Conservation (phyloP, 257 asterid species). For the Paraleonurus japonicus region DNA sequence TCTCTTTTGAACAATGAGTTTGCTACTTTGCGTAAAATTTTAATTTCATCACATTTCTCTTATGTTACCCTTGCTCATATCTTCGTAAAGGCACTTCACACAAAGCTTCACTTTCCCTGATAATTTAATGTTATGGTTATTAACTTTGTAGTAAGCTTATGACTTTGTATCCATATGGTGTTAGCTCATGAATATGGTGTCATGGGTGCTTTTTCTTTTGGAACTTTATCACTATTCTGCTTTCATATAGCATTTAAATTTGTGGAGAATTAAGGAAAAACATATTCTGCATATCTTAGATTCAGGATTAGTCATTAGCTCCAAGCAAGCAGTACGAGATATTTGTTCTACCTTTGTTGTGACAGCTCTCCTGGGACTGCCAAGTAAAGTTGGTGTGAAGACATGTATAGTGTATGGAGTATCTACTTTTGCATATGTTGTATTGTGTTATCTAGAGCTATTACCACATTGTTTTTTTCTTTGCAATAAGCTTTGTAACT, state of each 20-base stretch:
- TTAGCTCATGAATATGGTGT: slow-evolving; percentile 6
- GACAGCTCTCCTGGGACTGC: slow-evolving; percentile 7
- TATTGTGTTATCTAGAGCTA: slow-evolving; percentile 18
- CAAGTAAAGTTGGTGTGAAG: neutral
- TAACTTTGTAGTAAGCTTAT: neutral
- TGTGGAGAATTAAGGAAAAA: neutral
- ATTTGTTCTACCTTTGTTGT: neutral
- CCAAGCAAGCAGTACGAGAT: neutral
- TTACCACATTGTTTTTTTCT: neutral
- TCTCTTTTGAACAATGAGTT: slow-evolving; percentile 14
- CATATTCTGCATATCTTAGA: neutral
- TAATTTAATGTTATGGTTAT: neutral
- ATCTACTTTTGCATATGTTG: neutral
- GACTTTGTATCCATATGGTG: neutral
- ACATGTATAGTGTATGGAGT: neutral
- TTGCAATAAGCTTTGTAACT: neutral
- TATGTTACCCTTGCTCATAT: slow-evolving; percentile 2
- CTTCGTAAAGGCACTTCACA: neutral
- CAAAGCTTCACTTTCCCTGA: slow-evolving; percentile 14
- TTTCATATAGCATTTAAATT: slow-evolving; percentile 9
- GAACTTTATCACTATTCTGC: neutral
- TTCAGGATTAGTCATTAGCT: neutral
- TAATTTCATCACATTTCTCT: neutral
- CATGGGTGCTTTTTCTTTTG: neutral
- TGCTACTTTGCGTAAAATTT: neutral